These are phyloP conservation scores for Pythium inflatum DNA, from an alignment of 352 stramenopile species.

Conservation along the genomic window DNA sequence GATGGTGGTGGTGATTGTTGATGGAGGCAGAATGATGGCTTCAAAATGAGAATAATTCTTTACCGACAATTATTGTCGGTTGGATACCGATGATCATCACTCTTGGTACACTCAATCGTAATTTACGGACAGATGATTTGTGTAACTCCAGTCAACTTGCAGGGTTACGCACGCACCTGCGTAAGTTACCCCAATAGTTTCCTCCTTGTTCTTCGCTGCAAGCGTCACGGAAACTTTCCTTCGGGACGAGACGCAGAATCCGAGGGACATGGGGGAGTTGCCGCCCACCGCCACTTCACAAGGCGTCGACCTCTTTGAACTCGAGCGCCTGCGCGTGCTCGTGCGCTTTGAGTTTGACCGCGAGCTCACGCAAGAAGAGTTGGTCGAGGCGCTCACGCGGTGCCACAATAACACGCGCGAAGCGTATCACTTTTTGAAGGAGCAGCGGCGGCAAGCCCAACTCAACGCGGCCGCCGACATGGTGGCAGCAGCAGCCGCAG, in stretches of 20 bases:
- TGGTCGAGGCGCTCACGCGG: constrained; percentile 46
- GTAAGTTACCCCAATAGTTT: constrained; percentile 16
- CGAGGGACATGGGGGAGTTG: not conserved
- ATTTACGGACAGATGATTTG: constrained; percentile 4
- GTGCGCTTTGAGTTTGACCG: constrained; percentile 66
- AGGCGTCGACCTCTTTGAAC: constrained; percentile 45
- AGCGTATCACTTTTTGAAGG: constrained; percentile 59
- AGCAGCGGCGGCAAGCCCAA: constrained; percentile 32
- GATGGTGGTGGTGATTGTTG: not conserved
- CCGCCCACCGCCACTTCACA: constrained; percentile 19
- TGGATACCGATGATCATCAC: constrained; percentile 15
- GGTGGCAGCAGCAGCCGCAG: constrained; percentile 12
- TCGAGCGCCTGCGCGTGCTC: constrained; percentile 65
- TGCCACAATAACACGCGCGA: constrained; percentile 51
- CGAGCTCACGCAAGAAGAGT: constrained; percentile 48
- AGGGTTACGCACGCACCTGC: too few relatives aligned
- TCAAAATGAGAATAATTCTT: too few relatives aligned
- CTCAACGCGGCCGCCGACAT: constrained; percentile 13
- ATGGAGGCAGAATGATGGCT: constrained; percentile 13
- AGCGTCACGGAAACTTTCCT: not conserved
- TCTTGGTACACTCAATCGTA: constrained; percentile 3
- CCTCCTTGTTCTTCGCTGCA: not conserved
- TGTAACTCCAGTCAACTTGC: too few relatives aligned
- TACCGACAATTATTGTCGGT: too few relatives aligned
- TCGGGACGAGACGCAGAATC: constrained; percentile 19